Percentiles rank a stretch among this genome's conserved stretches.
phyloP scores from a whole-genome alignment of 1,284 basidiomycete species.

The Coniferiporia sulphurascens region DNA sequence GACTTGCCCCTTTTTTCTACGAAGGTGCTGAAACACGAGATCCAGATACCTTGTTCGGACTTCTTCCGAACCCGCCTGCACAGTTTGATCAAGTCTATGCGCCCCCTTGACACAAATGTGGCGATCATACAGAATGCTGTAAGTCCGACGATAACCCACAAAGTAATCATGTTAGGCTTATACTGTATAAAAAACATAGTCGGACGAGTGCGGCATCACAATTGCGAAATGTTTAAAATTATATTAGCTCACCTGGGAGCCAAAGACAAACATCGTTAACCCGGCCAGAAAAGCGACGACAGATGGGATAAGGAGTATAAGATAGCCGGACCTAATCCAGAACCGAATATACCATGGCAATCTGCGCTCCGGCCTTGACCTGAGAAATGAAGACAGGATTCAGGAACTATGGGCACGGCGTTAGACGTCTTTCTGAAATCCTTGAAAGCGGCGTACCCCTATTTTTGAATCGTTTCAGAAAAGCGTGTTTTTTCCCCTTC shows the following conservation, averaged over 20 bases:
- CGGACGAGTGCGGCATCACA: not conserved
- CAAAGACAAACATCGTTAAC: constrained; percentile 7
- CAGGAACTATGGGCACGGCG: too few relatives aligned
- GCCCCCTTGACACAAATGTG: constrained; percentile 8
- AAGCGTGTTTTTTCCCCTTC: too few relatives aligned
- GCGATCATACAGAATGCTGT: constrained; percentile 12
- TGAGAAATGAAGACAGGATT: not conserved
- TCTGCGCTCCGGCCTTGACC: constrained; percentile 12
- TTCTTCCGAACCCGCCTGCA: constrained; percentile 1
- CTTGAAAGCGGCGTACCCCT: too few relatives aligned
- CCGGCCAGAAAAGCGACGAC: constrained; percentile 14
- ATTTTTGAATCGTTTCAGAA: too few relatives aligned
- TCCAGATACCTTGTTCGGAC: too few relatives aligned
- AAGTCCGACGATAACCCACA: constrained; percentile 11
- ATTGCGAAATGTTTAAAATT: not conserved
- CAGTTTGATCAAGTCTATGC: constrained; percentile 4
- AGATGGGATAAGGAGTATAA: constrained; percentile 12
- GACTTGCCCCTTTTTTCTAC: too few relatives aligned
- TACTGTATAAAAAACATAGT: not conserved
- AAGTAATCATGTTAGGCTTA: not conserved
- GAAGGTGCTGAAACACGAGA: too few relatives aligned
- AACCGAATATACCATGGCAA: constrained; percentile 18
- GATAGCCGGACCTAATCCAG: constrained; percentile 14
- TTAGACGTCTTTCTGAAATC: too few relatives aligned
- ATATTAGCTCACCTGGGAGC: not conserved